phyloP scores from a whole-genome alignment of 148 eudicot species.

The Drosera capensis region DNA sequence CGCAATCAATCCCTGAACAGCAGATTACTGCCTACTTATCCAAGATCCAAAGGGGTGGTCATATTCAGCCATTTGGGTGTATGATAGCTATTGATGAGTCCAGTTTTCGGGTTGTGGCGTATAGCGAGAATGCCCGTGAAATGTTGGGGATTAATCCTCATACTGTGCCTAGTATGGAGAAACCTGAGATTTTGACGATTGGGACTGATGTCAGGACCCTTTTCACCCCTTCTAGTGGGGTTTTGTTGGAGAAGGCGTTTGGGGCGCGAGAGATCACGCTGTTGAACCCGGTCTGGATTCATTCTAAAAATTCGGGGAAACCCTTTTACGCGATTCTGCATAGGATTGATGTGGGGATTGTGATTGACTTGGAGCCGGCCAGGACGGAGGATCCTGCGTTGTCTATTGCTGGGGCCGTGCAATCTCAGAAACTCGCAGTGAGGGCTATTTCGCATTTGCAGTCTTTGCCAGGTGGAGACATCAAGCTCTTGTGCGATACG shows the following conservation, averaged over 20 bases:
- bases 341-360: slow-evolving; percentile 84
- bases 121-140: slow-evolving; percentile 55
- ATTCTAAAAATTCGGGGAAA: slow-evolving; percentile 55
- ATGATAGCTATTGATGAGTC: slow-evolving; percentile 56
- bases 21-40: slow-evolving; percentile 74
- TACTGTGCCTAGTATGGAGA: slow-evolving; percentile 45
- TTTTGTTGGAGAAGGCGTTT: slow-evolving; percentile 49
- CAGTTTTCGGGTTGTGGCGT: slow-evolving; percentile 48
- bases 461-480: slow-evolving; percentile 80
- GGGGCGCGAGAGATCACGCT: slow-evolving; percentile 57
- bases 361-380: slow-evolving; percentile 88
- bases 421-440: slow-evolving; percentile 89
- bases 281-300: slow-evolving; percentile 76
- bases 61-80: slow-evolving; percentile 82
- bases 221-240: slow-evolving; percentile 37
- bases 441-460: slow-evolving; percentile 73
- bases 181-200: slow-evolving; percentile 25
- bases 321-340: slow-evolving; percentile 90
- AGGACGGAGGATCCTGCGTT: slow-evolving; percentile 74
- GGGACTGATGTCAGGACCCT: slow-evolving; percentile 61
- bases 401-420: slow-evolving; percentile 86
- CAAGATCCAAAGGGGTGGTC: slow-evolving; percentile 75
- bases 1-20: slow-evolving; percentile 42
- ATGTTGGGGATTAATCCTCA: slow-evolving; percentile 46
- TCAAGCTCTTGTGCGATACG: slow-evolving; percentile 71